A percentile compares a stretch with the other conserved stretches of the same genome.
phyloP scores from a whole-genome alignment of 371 early-diverging fungal genomes.

The Chytridium lagenaria region DNA sequence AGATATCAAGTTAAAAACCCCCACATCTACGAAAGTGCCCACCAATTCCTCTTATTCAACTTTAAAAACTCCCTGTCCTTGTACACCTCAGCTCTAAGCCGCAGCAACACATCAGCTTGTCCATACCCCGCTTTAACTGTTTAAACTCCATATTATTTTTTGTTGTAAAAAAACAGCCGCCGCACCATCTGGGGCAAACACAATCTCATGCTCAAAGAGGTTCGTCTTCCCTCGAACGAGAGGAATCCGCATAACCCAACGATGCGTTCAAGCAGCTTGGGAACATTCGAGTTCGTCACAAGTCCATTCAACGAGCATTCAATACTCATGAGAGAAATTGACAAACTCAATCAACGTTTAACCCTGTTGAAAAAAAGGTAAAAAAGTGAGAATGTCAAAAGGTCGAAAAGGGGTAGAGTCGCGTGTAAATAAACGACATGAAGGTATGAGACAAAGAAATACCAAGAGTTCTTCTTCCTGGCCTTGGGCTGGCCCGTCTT shows the following conservation, averaged over 20 bases:
- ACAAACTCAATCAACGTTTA: background rate
- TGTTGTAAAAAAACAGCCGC: conserved; percentile 21
- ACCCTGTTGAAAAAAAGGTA: background rate
- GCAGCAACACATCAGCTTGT: conserved; percentile 19
- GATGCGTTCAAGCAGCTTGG: conserved; percentile 42
- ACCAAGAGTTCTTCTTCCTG: conserved; percentile 6
- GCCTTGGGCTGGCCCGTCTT: conserved; percentile 87
- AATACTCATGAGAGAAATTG: background rate
- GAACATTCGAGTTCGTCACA: conserved; percentile 15
- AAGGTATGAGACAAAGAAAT: background rate
- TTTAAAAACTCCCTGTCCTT: conserved; percentile 18
- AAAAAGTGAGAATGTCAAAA: background rate
- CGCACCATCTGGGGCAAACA: conserved; percentile 32
- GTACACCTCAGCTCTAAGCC: conserved; percentile 22
- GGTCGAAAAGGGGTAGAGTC: background rate
- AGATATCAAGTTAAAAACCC: background rate
- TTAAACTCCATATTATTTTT: background rate
- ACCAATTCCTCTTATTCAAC: conserved; percentile 26
- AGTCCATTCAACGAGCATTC: conserved; percentile 37
- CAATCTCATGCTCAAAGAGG: conserved; percentile 43
- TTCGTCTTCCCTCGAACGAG: conserved; percentile 27
- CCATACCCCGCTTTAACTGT: conserved; percentile 8
- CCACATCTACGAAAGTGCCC: background rate
- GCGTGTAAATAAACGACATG: no score
- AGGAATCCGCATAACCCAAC: conserved; percentile 37